Evolutionary conservation across 192 early-diverging fungal species (phyloP), one percentile per base, ranked within the genome.

Genomic region (Coemansia pectinata): DNA sequence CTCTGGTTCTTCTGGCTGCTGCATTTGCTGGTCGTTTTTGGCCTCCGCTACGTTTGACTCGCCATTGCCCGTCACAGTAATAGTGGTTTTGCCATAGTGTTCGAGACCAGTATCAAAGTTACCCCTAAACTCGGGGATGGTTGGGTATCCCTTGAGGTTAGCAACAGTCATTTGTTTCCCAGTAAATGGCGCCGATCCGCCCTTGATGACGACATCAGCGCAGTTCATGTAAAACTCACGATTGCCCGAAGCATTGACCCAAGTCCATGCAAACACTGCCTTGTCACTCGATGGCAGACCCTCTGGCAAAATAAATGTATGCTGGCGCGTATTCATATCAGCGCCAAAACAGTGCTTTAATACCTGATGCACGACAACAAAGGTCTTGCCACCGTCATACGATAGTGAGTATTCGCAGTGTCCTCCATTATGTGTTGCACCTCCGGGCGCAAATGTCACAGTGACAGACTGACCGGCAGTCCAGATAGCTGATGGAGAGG

Each of bases 341-440:
- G 23, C 3, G 4, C 27, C 31, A 66, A 87, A 74, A 57, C 87
- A 88, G 15, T 53, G 21, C 1, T 72, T 52, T 11, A 85, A 41
- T 8, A 71, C 50, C 29, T 84, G 73, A 59, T 88, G 67, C 17
- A 91, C 36, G 1, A 89, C 88, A 0, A 86, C 88, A 79, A 85
- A 90, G 7, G 75, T 85, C 9, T 84, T 65, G 14, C 83, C 88
- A 17, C 63, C 59, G 34, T 91, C 89, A 40, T 84, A 87, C 0
- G 88, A 89, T 2, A 89, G 53, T 1, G 88, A 81, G 63, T 86
- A 88, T 64, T 91, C 81, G 27, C 88, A 90, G 66, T 91, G 88
- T 1, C 89, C 89, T 11, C 88, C 87, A 19, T 64, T 69, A 64
- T 89, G 88, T 8, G 59, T 9, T 5, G 61, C 62, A 1, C 65